These are phyloP conservation scores for Trametes punicea DNA, from an alignment of 768 basidiomycete species.

Conservation along the genomic window DNA sequence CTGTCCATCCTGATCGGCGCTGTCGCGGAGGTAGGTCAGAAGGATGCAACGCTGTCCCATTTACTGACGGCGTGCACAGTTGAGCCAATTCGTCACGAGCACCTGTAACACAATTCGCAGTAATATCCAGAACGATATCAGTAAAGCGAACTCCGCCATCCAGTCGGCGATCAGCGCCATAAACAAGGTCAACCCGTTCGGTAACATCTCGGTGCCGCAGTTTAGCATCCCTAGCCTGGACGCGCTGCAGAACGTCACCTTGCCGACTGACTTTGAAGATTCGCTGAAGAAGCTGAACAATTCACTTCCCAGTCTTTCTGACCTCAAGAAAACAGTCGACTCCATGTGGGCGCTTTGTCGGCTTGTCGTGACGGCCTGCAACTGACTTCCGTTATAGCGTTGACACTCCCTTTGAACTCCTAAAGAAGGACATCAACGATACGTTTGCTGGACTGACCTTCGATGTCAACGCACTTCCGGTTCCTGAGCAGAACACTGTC, in stretches of 20 bases:
- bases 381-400: constrained; percentile 43
- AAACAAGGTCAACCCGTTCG: constrained; percentile 76
- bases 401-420: constrained; percentile 80
- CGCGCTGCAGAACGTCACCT: constrained; percentile 69
- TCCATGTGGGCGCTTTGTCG: constrained; percentile 49
- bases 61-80: constrained; percentile 39
- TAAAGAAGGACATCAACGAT: constrained; percentile 87
- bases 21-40: constrained; percentile 67
- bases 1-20: constrained; percentile 78
- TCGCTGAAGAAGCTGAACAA: constrained; percentile 73
- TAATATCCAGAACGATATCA: constrained; percentile 68
- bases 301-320: constrained; percentile 73
- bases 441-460: constrained; percentile 75
- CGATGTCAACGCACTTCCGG: constrained; percentile 68
- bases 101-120: constrained; percentile 61
- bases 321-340: constrained; percentile 67
- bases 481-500: constrained; percentile 67
- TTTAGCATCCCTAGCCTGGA: constrained; percentile 74
- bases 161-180: constrained; percentile 59
- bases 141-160: constrained; percentile 65
- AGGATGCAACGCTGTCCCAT: background rate
- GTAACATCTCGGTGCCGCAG: constrained; percentile 63
- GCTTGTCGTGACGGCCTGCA: background rate
- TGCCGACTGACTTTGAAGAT: constrained; percentile 75
- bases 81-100: constrained; percentile 63